phyloP scores from a whole-genome alignment of 345 rosid species.

The Moricandia moricandioides region DNA sequence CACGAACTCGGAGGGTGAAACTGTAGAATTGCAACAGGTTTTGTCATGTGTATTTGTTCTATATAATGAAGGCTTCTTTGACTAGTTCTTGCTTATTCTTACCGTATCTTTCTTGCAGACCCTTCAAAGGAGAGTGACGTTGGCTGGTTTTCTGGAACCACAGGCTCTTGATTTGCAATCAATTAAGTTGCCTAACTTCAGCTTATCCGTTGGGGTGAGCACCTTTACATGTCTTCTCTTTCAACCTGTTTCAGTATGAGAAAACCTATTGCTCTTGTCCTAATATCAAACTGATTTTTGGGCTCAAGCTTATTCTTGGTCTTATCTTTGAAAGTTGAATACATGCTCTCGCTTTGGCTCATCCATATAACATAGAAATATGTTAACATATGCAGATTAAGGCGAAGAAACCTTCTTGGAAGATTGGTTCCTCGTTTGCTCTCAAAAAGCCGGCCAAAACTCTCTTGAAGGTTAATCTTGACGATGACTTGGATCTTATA shows the following conservation, averaged over 20 bases:
- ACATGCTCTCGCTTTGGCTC: neutral
- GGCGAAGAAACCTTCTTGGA: constrained; percentile 86
- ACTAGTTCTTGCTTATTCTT: neutral
- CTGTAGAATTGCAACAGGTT: constrained; percentile 52
- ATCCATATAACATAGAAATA: constrained; percentile 5
- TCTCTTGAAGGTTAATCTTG: constrained; percentile 54
- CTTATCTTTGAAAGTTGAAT: too few relatives aligned
- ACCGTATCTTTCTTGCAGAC: constrained; percentile 40
- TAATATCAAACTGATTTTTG: too few relatives aligned
- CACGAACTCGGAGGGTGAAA: constrained; percentile 35
- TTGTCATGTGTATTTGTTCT: neutral
- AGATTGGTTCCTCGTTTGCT: constrained; percentile 78
- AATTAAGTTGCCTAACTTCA: constrained; percentile 19
- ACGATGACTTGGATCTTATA: constrained; percentile 76
- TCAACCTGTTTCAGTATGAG: neutral
- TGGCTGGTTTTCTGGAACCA: constrained; percentile 72
- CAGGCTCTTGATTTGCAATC: constrained; percentile 50
- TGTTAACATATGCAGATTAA: constrained; percentile 25
- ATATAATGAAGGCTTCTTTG: neutral
- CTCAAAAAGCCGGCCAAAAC: constrained; percentile 54
- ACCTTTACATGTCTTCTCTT: neutral
- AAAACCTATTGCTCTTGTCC: too few relatives aligned
- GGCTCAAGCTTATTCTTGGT: too few relatives aligned
- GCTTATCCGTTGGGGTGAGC: constrained; percentile 59
- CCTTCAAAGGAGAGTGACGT: constrained; percentile 57